phyloP scores from a whole-genome alignment of 352 stramenopile species.

The Phytopythium boreale region DNA sequence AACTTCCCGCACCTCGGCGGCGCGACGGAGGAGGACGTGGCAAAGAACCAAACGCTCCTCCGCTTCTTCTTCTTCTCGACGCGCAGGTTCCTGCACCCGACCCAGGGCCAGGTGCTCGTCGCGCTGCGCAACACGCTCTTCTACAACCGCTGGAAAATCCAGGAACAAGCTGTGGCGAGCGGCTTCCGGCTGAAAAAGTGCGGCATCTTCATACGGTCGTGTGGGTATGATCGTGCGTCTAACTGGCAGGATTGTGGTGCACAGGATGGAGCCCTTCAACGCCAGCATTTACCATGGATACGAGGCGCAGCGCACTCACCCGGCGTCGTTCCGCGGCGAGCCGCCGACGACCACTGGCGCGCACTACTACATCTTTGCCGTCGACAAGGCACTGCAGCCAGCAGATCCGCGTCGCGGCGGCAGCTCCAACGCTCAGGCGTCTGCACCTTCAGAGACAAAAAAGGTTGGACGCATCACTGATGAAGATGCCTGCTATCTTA shows the following conservation, averaged over 20 bases:
- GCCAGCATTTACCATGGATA: slow-evolving; percentile 69
- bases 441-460: not conserved
- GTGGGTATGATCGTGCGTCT: not conserved
- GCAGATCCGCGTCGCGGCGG: slow-evolving; percentile 20
- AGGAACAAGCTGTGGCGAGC: slow-evolving; percentile 56
- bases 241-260: not conserved
- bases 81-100: slow-evolving; percentile 52
- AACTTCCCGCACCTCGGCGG: slow-evolving; percentile 87
- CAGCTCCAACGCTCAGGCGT: not conserved
- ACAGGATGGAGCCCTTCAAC: slow-evolving; percentile 64
- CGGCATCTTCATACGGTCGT: not conserved
- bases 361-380: slow-evolving; percentile 63
- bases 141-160: slow-evolving; percentile 83
- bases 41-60: slow-evolving; percentile 79
- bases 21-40: slow-evolving; percentile 76
- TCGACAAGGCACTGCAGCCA: slow-evolving; percentile 31
- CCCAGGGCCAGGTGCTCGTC: slow-evolving; percentile 64
- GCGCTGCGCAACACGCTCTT: slow-evolving; percentile 76
- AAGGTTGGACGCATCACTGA: not conserved
- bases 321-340: slow-evolving; percentile 68
- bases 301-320: slow-evolving; percentile 72
- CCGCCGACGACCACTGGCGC: slow-evolving; percentile 67
- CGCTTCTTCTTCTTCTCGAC: slow-evolving; percentile 74
- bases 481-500: not conserved
- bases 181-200: slow-evolving; percentile 72